Percentiles rank a stretch among this genome's conserved stretches.
phyloP scores from a whole-genome alignment of 2,329 filamentous ascomycete genomes.

The Ophioceras dolichostomum region DNA sequence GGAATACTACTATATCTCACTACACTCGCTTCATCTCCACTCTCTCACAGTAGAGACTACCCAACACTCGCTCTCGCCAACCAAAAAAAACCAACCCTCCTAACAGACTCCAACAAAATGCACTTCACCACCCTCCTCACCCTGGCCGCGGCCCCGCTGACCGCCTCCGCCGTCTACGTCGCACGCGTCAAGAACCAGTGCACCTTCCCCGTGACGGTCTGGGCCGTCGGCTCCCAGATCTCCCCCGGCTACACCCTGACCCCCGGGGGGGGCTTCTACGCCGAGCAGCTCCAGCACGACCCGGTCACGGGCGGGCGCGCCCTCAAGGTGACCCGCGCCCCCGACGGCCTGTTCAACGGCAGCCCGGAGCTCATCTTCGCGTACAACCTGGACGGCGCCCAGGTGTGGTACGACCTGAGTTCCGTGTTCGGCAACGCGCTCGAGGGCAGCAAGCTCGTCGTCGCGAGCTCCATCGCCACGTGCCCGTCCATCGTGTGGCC shows the following conservation, averaged over 20 bases:
- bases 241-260: constrained; percentile 14
- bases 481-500: constrained; percentile 24
- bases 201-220: constrained; percentile 19
- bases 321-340: constrained; percentile 21
- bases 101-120: constrained; percentile 11
- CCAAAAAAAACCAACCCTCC: constrained; percentile 1
- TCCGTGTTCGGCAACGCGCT: constrained; percentile 27
- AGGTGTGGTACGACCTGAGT: constrained; percentile 26
- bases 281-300: constrained; percentile 21
- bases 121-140: constrained; percentile 11
- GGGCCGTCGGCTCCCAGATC: constrained; percentile 23
- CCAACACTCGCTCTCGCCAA: constrained; percentile 2
- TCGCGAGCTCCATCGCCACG: constrained; percentile 12
- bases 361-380: constrained; percentile 26
- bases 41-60: no score
- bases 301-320: constrained; percentile 23
- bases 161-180: constrained; percentile 1
- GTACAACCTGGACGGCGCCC: constrained; percentile 20
- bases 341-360: constrained; percentile 24
- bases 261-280: constrained; percentile 15
- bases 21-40: no score
- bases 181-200: constrained; percentile 25
- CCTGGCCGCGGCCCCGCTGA: constrained; percentile 11
- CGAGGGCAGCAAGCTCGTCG: constrained; percentile 17
- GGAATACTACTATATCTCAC: no score